These are phyloP conservation scores for Lactarius psammicola DNA, from an alignment of 768 basidiomycete genomes.

Conservation along the genomic window DNA sequence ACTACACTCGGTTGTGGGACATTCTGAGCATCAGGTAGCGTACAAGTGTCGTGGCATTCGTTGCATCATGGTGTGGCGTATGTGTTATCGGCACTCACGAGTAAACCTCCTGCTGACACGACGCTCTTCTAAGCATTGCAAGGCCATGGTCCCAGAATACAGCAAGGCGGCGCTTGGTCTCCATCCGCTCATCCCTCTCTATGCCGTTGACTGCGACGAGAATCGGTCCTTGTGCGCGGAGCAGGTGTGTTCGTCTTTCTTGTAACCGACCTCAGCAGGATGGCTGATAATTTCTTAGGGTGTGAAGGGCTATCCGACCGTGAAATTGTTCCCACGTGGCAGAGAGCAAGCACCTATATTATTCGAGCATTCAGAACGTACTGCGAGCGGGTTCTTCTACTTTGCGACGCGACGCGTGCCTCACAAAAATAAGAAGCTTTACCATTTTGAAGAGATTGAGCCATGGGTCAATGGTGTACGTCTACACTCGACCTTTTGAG, in stretches of 20 bases:
- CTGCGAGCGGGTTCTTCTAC: slow-evolving; percentile 68
- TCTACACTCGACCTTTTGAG: slow-evolving; percentile 16
- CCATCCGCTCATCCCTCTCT: slow-evolving; percentile 79
- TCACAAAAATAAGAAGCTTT: slow-evolving; percentile 61
- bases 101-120: background rate
- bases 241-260: slow-evolving; percentile 46
- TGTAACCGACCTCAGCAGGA: background rate
- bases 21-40: slow-evolving; percentile 42
- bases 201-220: slow-evolving; percentile 92
- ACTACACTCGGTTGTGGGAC: background rate
- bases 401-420: slow-evolving; percentile 75
- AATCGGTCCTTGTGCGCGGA: slow-evolving; percentile 84
- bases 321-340: slow-evolving; percentile 89
- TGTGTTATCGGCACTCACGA: slow-evolving; percentile 32
- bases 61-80: slow-evolving; percentile 94
- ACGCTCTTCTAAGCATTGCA: slow-evolving; percentile 62
- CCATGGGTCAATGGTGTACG: slow-evolving; percentile 70
- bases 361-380: slow-evolving; percentile 70
- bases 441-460: slow-evolving; percentile 53
- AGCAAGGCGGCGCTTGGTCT: slow-evolving; percentile 77
- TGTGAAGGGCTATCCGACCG: slow-evolving; percentile 89
- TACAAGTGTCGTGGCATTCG: slow-evolving; percentile 82
- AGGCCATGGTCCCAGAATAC: slow-evolving; percentile 81
- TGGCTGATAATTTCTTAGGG: slow-evolving; percentile 40
- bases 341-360: slow-evolving; percentile 55